Conservation (phyloP, 139 green algal species). For the Tetradesmus lagerheimii region DNA sequence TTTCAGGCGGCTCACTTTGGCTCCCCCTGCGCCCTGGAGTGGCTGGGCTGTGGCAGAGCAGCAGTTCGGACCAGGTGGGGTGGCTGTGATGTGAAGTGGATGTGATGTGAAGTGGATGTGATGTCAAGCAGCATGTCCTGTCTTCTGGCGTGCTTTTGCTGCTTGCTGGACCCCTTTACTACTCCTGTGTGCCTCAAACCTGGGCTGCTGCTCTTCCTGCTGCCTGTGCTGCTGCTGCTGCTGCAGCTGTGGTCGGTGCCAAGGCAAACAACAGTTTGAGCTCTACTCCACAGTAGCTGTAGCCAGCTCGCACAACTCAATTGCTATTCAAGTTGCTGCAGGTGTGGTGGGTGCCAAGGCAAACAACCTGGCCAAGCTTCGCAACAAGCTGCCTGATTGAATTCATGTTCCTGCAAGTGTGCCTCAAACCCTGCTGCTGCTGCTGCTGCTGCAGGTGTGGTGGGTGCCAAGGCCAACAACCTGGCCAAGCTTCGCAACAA, state of each 20-base stretch:
- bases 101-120: too few relatives aligned
- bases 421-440: not conserved
- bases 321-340: conserved; percentile 35
- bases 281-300: too few relatives aligned
- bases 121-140: too few relatives aligned
- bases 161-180: too few relatives aligned
- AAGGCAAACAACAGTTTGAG: not conserved
- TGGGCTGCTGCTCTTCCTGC: not conserved
- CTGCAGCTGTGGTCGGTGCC: not conserved
- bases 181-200: too few relatives aligned
- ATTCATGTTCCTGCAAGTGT: not conserved
- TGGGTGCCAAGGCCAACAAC: conserved; percentile 87
- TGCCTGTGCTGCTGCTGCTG: not conserved
- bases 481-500: conserved; percentile 60
- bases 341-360: conserved; percentile 86
- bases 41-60: conserved; percentile 10
- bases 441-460: conserved; percentile 59
- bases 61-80: conserved; percentile 11
- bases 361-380: conserved; percentile 73
- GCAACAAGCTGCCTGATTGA: not conserved
- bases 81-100: too few relatives aligned
- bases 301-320: too few relatives aligned
- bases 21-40: not conserved
- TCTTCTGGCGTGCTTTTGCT: too few relatives aligned
- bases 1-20: not conserved